These are phyloP conservation scores for Populus hybrid DNA, from an alignment of 441 rosid species.

Conservation along the genomic window DNA sequence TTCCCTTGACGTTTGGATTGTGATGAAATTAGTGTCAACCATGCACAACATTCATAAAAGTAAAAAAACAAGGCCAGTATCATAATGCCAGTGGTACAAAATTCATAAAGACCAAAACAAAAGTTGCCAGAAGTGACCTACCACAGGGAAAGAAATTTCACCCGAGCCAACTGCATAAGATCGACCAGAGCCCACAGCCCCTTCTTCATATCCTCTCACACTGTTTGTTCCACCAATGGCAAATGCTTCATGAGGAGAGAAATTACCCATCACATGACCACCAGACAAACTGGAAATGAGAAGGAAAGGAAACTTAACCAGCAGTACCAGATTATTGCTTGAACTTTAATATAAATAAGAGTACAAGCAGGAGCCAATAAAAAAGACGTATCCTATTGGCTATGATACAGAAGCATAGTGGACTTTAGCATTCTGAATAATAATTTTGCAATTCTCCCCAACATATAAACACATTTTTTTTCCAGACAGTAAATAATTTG, in stretches of 20 bases:
- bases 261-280: slow-evolving; percentile 86
- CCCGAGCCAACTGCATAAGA: slow-evolving; percentile 84
- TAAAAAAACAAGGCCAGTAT: too few relatives aligned
- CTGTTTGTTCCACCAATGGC: slow-evolving; percentile 93
- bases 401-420: too few relatives aligned
- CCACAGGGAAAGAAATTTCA: slow-evolving; percentile 85
- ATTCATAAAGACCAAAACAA: not conserved
- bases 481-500: too few relatives aligned
- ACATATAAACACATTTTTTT: too few relatives aligned
- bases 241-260: slow-evolving; percentile 93
- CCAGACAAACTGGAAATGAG: slow-evolving; percentile 60
- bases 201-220: slow-evolving; percentile 97
- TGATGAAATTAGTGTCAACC: too few relatives aligned
- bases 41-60: too few relatives aligned
- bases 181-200: slow-evolving; percentile 91
- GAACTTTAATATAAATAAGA: not conserved
- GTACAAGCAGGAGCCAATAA: not conserved
- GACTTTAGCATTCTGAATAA: too few relatives aligned
- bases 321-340: slow-evolving; percentile 10
- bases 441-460: too few relatives aligned
- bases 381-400: too few relatives aligned
- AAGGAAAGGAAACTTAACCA: slow-evolving; percentile 23
- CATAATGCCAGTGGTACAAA: not conserved
- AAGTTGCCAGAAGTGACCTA: slow-evolving; percentile 26
- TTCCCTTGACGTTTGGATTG: too few relatives aligned